Base-by-base conservation (phyloP, 352 stramenopile species). In the Globisporangium orthogonon region DNA sequence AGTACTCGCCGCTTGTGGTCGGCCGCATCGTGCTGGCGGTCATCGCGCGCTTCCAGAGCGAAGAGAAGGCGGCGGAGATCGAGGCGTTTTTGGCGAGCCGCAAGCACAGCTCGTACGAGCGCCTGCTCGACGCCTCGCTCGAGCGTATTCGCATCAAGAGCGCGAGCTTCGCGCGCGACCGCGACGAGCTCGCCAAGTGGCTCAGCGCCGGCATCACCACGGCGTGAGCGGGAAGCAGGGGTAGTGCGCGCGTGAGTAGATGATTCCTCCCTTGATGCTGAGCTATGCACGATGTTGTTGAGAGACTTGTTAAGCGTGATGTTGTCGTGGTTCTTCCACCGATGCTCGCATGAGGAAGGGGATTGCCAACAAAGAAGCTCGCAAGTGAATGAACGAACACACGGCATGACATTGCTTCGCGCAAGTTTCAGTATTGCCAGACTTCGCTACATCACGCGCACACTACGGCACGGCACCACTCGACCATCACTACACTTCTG, bases 141-240 rank as follows among this genome's bases (percentile, higher is more conserved):
- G 82, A 94, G 61, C 68, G 75, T 35, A 91, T 94, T 59, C 79
- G 74, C 52, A 87, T 85, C 55, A 88, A 86, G 63, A 74, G 65
- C 29, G 78, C 77, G 18, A 83, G 73, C 65, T 87, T 78, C 58
- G 49, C 70, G 37, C 78, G 79, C 52, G 82, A 76, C 56, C 77
- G 69, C 39, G 69, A 76, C 29, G 70, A 74, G 6, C 68, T 88
- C 51, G 69, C 70, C 0, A 67, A 76, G 66, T 90, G 80, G 80
- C 74, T 90, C 44, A 40, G 46, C 40, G 54, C 61, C 28, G 62
- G 56, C n/a, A 56, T 58, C 37, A 44, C 54, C 13, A 70, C 57
- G 60, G 47, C 33, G 15, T 23, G 31, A 46, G 44, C 7, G 44
- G 18, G 33, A 5, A n/a, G 29, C 28, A 30, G 44, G 10, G 17